These are phyloP conservation scores for Pseudogymnoascus verrucosus DNA, from an alignment of 2,329 filamentous ascomycete genomes.

Conservation along the genomic window DNA sequence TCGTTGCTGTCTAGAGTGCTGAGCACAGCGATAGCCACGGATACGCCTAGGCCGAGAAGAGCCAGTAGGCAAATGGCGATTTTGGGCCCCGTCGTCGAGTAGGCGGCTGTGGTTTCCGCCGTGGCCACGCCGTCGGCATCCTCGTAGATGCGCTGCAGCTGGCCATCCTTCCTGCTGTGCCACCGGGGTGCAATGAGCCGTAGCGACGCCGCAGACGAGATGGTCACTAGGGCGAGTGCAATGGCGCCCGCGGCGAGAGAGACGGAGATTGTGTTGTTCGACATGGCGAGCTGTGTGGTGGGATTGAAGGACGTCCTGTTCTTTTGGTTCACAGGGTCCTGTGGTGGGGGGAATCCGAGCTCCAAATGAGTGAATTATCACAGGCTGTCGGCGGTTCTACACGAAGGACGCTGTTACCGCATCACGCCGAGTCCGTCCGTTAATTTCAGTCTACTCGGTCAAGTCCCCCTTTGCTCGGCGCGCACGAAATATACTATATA, in stretches of 20 bases:
- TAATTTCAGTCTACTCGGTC: background rate
- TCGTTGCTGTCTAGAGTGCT: slow-evolving; percentile 35
- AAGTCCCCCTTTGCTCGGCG: background rate
- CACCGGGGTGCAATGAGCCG: slow-evolving; percentile 29
- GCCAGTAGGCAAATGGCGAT: slow-evolving; percentile 46
- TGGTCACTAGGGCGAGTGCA: slow-evolving; percentile 29
- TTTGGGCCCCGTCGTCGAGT: slow-evolving; percentile 54
- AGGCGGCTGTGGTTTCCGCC: slow-evolving; percentile 52
- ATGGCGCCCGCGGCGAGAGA: slow-evolving; percentile 19
- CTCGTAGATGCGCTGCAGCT: slow-evolving; percentile 44
- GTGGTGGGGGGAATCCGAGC: background rate
- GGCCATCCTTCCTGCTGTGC: slow-evolving; percentile 23
- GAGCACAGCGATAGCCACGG: slow-evolving; percentile 49
- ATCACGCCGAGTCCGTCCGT: slow-evolving; percentile 1
- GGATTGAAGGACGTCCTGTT: background rate
- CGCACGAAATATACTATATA: background rate
- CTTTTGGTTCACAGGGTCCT: background rate
- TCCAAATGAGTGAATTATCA: background rate
- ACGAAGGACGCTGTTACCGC: background rate
- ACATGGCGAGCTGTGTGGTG: background rate
- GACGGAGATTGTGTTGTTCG: background rate
- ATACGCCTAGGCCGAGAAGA: slow-evolving; percentile 44
- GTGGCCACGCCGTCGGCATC: slow-evolving; percentile 65
- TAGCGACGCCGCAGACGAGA: slow-evolving; percentile 33
- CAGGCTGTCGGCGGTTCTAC: background rate